These are phyloP conservation scores for Sarcomyxa edulis DNA, from an alignment of 768 basidiomycete genomes.

Conservation along the genomic window DNA sequence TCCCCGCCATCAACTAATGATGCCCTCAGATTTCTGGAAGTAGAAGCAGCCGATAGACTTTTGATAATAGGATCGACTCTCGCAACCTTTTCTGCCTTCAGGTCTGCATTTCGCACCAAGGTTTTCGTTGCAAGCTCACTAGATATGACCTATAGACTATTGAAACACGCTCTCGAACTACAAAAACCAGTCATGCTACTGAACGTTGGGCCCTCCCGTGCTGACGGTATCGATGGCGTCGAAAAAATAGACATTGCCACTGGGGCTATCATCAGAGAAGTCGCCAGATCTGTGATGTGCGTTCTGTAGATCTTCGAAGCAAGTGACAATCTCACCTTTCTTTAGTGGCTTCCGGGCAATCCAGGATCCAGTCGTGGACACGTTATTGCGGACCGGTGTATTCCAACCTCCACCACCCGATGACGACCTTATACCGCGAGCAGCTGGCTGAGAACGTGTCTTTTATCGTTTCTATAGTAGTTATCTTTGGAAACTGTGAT, in stretches of 20 bases:
- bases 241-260: constrained; percentile 78
- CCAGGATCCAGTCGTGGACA: constrained; percentile 38
- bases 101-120: constrained; percentile 34
- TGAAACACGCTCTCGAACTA: constrained; percentile 73
- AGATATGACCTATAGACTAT: constrained; percentile 41
- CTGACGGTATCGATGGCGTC: constrained; percentile 61
- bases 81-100: constrained; percentile 89
- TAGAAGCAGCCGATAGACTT: constrained; percentile 60
- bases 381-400: constrained; percentile 57
- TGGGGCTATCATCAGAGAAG: constrained; percentile 67
- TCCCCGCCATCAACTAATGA: not conserved
- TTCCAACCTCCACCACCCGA: constrained; percentile 42
- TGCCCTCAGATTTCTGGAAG: constrained; percentile 42
- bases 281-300: constrained; percentile 56
- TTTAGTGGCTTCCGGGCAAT: constrained; percentile 39
- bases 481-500: too few species aligned
- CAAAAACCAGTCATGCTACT: constrained; percentile 77
- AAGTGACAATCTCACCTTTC: not conserved
- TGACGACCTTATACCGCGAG: too few species aligned
- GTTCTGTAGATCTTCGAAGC: constrained; percentile 21
- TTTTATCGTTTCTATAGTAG: too few species aligned
- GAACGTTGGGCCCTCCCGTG: constrained; percentile 86
- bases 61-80: constrained; percentile 87
- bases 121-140: not conserved
- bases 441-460: too few species aligned